Evolutionary conservation across 2,329 filamentous ascomycete species (phyloP).

Genomic region (Diaporthe sp.): DNA sequence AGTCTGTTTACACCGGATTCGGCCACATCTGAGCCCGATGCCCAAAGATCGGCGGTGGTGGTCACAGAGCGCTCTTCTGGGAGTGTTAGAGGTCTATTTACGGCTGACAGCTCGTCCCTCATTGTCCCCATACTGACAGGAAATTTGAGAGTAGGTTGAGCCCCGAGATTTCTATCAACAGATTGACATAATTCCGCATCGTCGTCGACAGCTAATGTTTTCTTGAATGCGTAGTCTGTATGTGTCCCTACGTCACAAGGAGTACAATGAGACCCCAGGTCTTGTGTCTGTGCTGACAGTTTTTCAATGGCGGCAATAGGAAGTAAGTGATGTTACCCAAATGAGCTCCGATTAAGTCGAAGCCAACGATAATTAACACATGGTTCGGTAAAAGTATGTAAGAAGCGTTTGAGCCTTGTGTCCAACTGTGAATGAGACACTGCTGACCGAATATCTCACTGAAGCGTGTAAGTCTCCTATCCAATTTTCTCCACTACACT

Average conservation of each 20-base stretch:
- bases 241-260: not conserved
- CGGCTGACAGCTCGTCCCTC: not conserved
- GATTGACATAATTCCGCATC: not conserved
- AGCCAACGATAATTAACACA: not conserved
- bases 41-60: too few species aligned
- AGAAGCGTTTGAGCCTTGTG: not conserved
- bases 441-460: not conserved
- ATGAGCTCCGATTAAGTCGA: not conserved
- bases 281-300: not conserved
- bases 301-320: not conserved
- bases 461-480: not conserved
- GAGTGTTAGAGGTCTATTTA: too few species aligned
- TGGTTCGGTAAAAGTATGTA: not conserved
- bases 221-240: not conserved
- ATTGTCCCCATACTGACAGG: not conserved
- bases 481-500: not conserved
- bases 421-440: fast-evolving
- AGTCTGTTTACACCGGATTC: not conserved
- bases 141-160: not conserved
- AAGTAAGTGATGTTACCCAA: not conserved
- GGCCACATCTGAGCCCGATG: too few species aligned
- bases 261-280: too few species aligned
- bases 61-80: not conserved
- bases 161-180: not conserved
- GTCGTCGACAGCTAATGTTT: not conserved